Percentiles rank a stretch among this genome's conserved stretches.
phyloP scores from a whole-genome alignment of 495 filamentous ascomycete genomes.

The Geoglossum glabrum region DNA sequence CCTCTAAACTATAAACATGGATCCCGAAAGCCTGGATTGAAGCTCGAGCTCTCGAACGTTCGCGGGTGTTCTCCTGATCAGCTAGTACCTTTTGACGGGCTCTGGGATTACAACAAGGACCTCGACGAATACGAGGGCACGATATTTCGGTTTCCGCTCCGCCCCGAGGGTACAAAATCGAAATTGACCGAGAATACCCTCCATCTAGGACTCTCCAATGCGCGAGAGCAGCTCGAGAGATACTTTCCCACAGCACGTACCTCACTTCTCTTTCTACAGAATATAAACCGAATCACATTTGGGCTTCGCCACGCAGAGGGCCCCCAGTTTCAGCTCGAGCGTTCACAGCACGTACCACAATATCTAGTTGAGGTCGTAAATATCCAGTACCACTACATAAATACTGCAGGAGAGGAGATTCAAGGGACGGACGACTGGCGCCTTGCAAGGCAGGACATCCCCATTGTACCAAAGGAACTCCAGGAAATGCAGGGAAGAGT shows the following conservation, averaged over 20 bases:
- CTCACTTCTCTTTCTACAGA: constrained; percentile 17
- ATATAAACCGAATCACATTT: constrained; percentile 15
- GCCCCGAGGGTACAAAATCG: constrained; percentile 1
- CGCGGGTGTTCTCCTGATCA: constrained; percentile 13
- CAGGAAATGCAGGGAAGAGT: not conserved
- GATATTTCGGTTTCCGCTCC: constrained; percentile 23
- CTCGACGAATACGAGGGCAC: constrained; percentile 19
- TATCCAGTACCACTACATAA: not conserved
- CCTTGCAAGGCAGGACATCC: constrained; percentile 12
- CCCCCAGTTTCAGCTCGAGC: not conserved
- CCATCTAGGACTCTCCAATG: constrained; percentile 3
- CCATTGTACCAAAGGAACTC: constrained; percentile 3
- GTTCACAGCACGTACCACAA: not conserved
- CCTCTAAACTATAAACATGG: constrained; percentile 12
- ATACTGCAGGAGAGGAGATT: not conserved
- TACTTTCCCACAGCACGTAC: constrained; percentile 17
- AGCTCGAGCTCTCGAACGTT: constrained; percentile 8
- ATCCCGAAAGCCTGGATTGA: constrained; percentile 11
- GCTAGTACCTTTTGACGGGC: constrained; percentile 21
- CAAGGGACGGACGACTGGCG: constrained; percentile 11
- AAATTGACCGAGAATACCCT: constrained; percentile 7
- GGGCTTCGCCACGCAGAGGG: not conserved
- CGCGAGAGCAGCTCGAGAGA: constrained; percentile 6
- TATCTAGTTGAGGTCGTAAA: not conserved
- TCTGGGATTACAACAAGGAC: constrained; percentile 15